Evolutionary conservation across 1,284 basidiomycete genomes (phyloP), one percentile per base, ranked within the genome.

Genomic region (Ceratobasidium sp.): DNA sequence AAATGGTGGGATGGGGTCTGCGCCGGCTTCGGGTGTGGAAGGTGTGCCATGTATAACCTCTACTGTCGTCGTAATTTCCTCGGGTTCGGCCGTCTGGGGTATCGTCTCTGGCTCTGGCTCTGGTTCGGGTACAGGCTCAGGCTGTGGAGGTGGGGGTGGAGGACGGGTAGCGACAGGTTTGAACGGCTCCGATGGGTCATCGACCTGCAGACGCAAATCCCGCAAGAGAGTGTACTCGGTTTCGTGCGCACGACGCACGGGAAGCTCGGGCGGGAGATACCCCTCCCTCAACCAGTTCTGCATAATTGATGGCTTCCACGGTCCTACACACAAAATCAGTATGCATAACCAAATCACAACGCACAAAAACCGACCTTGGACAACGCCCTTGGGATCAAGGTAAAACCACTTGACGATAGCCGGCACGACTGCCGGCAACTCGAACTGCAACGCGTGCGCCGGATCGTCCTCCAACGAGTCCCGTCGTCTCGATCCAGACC

Each of bases 261-360:
- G 92, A 11, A 94, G 86, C 80, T 93, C 91, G 0, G 89, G 89
- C 3, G 92, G 92, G 43, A 94, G 84, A 16, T 93, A 81, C 11
- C 90, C 91, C 76, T 94, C 92, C 78, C 90, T 90, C 79, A 91
- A 92, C 92, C 92, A 94, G 6, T 88, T 87, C 79, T 93, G 92
- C 92, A 94, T 94, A 48, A 93, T 84, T n/a, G 88, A 87, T 24
- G 90, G 85, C 80, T 92, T 92, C 92, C 92, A 94, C 24, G 92
- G 92, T 59, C 92, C 92, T 93, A 74, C 37, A 71, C 43, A 56
- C 16, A 65, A 48, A 31, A 58, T 27, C 16, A 62, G 5, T n/a
- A 62, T 43, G 31, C 58, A 39, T 5, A 37, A 39, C 37, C 24
- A 62, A 53, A n/a, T 1, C 8, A 1, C 9, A 66, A 51, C 51